These are phyloP conservation scores for Silene uniflora DNA, from an alignment of 148 eudicot genomes.

Conservation along the genomic window DNA sequence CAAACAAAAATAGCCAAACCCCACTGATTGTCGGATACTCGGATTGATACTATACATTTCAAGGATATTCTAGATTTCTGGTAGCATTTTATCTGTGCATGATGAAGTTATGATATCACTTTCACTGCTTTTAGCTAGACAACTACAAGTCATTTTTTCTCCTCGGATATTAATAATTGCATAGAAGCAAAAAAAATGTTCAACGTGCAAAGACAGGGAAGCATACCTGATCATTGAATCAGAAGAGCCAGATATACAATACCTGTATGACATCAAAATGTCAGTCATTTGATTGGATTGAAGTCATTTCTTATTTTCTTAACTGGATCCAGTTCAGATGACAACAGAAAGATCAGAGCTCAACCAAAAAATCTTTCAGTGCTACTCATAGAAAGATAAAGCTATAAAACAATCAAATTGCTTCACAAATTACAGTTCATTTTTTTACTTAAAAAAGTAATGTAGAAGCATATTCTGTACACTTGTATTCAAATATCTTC, in stretches of 20 bases:
- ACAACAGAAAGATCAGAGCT: not conserved
- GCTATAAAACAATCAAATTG: not conserved
- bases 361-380: not conserved
- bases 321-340: not conserved
- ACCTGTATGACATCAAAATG: slow-evolving; percentile 40
- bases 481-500: too few species aligned
- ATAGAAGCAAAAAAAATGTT: not conserved
- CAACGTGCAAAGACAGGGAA: not conserved
- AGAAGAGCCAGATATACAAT: slow-evolving; percentile 94
- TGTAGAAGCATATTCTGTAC: too few species aligned
- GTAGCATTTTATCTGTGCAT: not conserved
- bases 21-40: not conserved
- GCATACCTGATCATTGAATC: slow-evolving; percentile 96
- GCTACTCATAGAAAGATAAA: not conserved
- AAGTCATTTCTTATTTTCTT: not conserved
- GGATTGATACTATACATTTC: not conserved
- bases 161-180: not conserved
- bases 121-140: not conserved
- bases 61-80: not conserved
- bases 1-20: not conserved
- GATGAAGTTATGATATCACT: not conserved
- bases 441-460: not conserved
- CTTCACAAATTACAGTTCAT: not conserved
- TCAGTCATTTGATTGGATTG: not conserved
- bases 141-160: not conserved